Base-by-base conservation (phyloP, 352 stramenopile species). In the Phytopythium mirpurense region DNA sequence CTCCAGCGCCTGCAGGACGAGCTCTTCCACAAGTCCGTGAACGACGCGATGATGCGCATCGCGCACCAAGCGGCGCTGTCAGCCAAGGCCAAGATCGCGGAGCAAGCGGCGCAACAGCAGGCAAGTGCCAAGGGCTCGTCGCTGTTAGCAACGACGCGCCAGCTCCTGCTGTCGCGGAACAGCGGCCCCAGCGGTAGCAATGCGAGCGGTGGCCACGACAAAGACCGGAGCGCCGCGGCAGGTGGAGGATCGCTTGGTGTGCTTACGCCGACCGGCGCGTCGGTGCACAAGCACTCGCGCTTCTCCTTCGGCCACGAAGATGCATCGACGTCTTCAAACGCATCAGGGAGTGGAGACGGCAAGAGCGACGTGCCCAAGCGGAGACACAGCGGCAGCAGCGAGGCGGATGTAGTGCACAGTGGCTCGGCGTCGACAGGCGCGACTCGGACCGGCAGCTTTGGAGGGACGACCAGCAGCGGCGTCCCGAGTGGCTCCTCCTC, bases 21-120 rank as follows among this genome's bases (percentile, higher is more conserved):
- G 26, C 62, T 91, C 14, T 91, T 93, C 52, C 74, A 77, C 32
- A 78, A 63, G 59, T 86, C 78, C 10, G 68, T 90, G 46, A 85
- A 87, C 50, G 78, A 91, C 49, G 83, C 80, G 2, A 89, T 88
- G 63, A 88, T 93, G 80, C 72, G 78, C 38, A 89, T 93, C 55
- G 83, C 83, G 0, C 80, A 83, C 36, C 76, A 93, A 44, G 83
- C 83, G 24, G 83, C 83, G 9, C 54, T 93, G 37, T 91, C 80
- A 0, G 83, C 83, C 10, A 88, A 91, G 41, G 83, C 78, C 5
- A 85, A 84, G 47, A 93, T 93, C 66, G 83, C 83, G 7, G 78
- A 93, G 41, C 76, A 91, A 42, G 73, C 76, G 26, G 78, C 81
- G 1, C 81, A 89, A 26, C 80, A 91, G 48, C 78, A 90, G 40